Percentiles rank a stretch among this genome's conserved stretches.
phyloP scores from a whole-genome alignment of 2,329 filamentous ascomycete genomes.

The Botryosphaeria dothidea region DNA sequence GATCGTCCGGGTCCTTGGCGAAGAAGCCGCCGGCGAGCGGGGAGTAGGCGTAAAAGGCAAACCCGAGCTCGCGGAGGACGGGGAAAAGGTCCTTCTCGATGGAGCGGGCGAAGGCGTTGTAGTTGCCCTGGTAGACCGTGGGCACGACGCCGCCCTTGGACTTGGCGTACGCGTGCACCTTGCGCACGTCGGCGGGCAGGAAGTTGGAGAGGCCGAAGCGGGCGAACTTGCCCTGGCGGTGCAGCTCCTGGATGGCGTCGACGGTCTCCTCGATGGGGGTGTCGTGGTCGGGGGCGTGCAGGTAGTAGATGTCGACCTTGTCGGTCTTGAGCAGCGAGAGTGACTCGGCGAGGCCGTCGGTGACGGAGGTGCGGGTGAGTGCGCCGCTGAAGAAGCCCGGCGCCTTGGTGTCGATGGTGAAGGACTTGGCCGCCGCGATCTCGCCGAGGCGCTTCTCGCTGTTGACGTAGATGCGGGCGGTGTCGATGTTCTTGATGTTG shows the following conservation, averaged over 20 bases:
- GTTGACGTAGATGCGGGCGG: slow-evolving; percentile 39
- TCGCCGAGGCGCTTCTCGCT: slow-evolving; percentile 46
- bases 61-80: slow-evolving; percentile 42
- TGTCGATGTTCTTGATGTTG: slow-evolving; percentile 39
- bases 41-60: slow-evolving; percentile 47
- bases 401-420: slow-evolving; percentile 50
- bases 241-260: slow-evolving; percentile 46
- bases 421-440: slow-evolving; percentile 39
- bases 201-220: slow-evolving; percentile 51
- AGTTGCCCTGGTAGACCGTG: slow-evolving; percentile 50
- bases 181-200: slow-evolving; percentile 48
- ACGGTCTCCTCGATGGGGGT: slow-evolving; percentile 50
- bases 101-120: slow-evolving; percentile 46
- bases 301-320: slow-evolving; percentile 52
- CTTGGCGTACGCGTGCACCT: slow-evolving; percentile 48
- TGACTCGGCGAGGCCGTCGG: slow-evolving; percentile 34
- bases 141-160: slow-evolving; percentile 45
- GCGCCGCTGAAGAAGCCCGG: slow-evolving; percentile 31
- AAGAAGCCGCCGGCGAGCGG: slow-evolving; percentile 40
- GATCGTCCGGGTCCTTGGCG: slow-evolving; percentile 40
- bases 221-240: slow-evolving; percentile 48
- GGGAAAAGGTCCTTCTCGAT: slow-evolving; percentile 47
- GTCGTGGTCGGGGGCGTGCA: slow-evolving; percentile 52
- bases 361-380: slow-evolving; percentile 13
- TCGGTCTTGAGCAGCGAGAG: slow-evolving; percentile 41